phyloP scores from a whole-genome alignment of 2,329 filamentous ascomycete genomes.

The Paecilomyces dactylethromorphus region DNA sequence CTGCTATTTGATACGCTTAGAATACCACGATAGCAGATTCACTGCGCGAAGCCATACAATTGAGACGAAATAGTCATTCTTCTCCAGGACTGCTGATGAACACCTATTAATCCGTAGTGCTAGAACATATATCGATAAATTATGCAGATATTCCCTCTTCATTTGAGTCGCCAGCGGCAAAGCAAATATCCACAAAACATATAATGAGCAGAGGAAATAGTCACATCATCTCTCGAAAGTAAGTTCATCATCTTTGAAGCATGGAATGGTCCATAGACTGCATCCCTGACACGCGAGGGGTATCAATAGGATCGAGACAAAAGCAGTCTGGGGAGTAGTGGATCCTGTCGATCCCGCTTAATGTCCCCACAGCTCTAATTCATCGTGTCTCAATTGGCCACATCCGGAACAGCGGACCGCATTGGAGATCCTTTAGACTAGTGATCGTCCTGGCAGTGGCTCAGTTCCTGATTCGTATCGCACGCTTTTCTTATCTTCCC shows the following conservation, averaged over 20 bases:
- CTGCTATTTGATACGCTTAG: too few relatives aligned
- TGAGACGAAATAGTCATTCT: too few relatives aligned
- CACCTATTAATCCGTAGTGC: neutral
- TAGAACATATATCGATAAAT: neutral
- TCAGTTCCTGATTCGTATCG: neutral
- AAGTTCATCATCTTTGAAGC: neutral
- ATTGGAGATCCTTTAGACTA: neutral
- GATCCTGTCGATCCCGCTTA: neutral
- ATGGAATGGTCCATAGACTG: neutral
- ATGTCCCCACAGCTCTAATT: neutral
- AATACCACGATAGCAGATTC: too few relatives aligned
- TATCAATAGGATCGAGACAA: neutral
- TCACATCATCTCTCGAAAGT: neutral
- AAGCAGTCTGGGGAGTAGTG: neutral
- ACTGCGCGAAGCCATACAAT: too few relatives aligned
- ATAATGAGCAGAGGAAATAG: neutral
- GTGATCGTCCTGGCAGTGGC: neutral
- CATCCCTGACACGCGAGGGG: neutral
- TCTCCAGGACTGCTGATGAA: neutral
- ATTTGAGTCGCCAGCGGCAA: neutral
- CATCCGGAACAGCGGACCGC: neutral
- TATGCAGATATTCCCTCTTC: neutral
- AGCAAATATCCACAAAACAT: neutral
- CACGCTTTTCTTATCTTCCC: neutral
- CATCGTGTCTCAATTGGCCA: neutral